Conservation (phyloP, 345 rosid genomes). For the Arabidopsis arenosa region DNA sequence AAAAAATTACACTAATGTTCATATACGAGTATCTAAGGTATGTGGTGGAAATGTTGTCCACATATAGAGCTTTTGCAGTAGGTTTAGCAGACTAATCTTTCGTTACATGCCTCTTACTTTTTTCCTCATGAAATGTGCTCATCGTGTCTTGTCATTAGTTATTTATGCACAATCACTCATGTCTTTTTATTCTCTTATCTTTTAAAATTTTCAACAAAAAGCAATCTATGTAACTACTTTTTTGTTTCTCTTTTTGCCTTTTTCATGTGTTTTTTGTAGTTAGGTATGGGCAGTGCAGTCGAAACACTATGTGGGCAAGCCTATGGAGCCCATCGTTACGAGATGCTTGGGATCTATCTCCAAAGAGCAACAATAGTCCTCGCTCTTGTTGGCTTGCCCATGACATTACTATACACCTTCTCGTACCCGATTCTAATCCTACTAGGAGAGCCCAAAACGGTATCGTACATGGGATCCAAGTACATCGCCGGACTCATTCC, state of each 20-base stretch:
- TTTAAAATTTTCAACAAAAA: too few species aligned
- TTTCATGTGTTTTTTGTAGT: conserved; percentile 33
- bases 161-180: too few species aligned
- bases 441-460: conserved; percentile 59
- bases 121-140: too few species aligned
- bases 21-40: too few species aligned
- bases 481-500: conserved; percentile 80
- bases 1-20: too few species aligned
- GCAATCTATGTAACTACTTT: too few species aligned
- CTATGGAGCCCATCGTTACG: conserved; percentile 62
- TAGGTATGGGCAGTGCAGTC: conserved; percentile 96
- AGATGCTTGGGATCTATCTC: conserved; percentile 78
- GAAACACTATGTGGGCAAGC: conserved; percentile 96
- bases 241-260: neutral
- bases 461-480: conserved; percentile 64
- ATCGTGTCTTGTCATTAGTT: too few species aligned
- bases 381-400: conserved; percentile 57
- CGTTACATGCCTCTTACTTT: too few species aligned
- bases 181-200: too few species aligned
- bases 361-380: conserved; percentile 82
- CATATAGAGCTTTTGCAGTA: too few species aligned
- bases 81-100: too few species aligned
- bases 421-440: conserved; percentile 60
- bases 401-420: conserved; percentile 59
- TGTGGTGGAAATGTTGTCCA: too few species aligned